phyloP scores from a whole-genome alignment of 2,329 filamentous ascomycete species.

The Fusarium cyanostomum region DNA sequence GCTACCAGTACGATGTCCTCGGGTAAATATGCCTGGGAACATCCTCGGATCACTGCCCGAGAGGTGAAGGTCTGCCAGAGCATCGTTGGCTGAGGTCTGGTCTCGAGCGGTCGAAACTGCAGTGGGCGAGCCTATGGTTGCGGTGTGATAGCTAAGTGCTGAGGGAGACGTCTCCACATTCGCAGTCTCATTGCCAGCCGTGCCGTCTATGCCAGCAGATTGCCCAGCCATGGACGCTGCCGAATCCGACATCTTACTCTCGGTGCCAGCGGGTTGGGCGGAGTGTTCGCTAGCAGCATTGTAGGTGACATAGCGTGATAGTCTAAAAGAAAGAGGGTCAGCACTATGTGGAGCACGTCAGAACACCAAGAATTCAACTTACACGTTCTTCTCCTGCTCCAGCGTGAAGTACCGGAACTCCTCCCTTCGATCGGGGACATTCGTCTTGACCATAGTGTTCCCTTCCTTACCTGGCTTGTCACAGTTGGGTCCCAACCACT shows the following conservation, averaged over 20 bases:
- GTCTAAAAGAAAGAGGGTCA: constrained; percentile 42
- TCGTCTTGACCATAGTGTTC: constrained; percentile 95
- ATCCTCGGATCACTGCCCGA: constrained; percentile 72
- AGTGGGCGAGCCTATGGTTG: constrained; percentile 32
- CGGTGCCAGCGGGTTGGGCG: constrained; percentile 11
- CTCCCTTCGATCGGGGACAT: constrained; percentile 92
- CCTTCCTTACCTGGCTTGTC: constrained; percentile 81
- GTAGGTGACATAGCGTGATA: constrained; percentile 55
- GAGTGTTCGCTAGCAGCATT: constrained; percentile 39
- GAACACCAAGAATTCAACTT: constrained; percentile 49
- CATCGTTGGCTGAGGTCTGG: constrained; percentile 50
- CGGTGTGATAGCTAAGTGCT: constrained; percentile 13
- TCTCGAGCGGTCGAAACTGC: constrained; percentile 44
- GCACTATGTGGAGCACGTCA: not conserved
- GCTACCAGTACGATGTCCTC: constrained; percentile 57
- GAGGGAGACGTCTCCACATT: constrained; percentile 22
- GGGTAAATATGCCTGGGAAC: constrained; percentile 74
- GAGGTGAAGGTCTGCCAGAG: constrained; percentile 57
- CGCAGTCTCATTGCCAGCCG: constrained; percentile 8
- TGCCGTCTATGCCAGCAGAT: not conserved
- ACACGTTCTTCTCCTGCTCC: constrained; percentile 86
- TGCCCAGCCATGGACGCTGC: constrained; percentile 24
- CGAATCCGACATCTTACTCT: constrained; percentile 31
- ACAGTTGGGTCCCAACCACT: constrained; percentile 87
- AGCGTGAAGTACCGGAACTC: constrained; percentile 90